Conservation (phyloP, 1,284 basidiomycete genomes). For the Ustilago sp. region DNA sequence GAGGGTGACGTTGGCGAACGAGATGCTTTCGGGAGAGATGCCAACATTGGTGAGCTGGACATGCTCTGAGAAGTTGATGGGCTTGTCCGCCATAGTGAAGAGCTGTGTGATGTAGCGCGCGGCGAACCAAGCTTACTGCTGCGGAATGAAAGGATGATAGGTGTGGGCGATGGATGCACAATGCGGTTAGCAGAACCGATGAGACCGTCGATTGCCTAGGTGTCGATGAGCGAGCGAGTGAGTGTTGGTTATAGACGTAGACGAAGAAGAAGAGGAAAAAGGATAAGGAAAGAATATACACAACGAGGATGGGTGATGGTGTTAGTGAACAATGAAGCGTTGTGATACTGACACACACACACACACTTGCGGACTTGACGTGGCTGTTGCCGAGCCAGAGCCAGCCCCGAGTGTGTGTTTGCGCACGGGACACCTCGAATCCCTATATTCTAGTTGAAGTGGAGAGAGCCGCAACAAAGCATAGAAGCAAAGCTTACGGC, state of each 20-base stretch:
- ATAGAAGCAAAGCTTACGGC: no score
- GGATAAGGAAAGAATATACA: slow-evolving; percentile 32
- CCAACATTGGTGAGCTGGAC: slow-evolving; percentile 92
- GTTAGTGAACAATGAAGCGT: neutral
- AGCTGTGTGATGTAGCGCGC: slow-evolving; percentile 10
- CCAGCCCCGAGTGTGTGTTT: neutral
- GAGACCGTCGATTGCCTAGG: slow-evolving; percentile 5
- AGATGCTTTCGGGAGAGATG: slow-evolving; percentile 94
- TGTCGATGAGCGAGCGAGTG: neutral
- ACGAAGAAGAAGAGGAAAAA: slow-evolving; percentile 1
- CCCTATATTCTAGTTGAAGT: no score
- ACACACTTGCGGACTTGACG: neutral
- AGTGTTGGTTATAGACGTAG: neutral
- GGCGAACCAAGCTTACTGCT: slow-evolving; percentile 8
- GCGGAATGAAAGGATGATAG: neutral
- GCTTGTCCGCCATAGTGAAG: slow-evolving; percentile 67
- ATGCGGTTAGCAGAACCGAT: neutral
- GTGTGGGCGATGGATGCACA: neutral
- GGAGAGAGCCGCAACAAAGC: no score
- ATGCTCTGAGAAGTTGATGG: slow-evolving; percentile 66
- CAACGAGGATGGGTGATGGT: slow-evolving; percentile 18
- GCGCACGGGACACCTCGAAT: neutral
- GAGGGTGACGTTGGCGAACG: slow-evolving; percentile 94
- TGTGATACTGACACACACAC: neutral
- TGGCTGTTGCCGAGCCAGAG: neutral